These are phyloP conservation scores for Caloboletus firmus DNA, from an alignment of 1,284 basidiomycete genomes.

Conservation along the genomic window DNA sequence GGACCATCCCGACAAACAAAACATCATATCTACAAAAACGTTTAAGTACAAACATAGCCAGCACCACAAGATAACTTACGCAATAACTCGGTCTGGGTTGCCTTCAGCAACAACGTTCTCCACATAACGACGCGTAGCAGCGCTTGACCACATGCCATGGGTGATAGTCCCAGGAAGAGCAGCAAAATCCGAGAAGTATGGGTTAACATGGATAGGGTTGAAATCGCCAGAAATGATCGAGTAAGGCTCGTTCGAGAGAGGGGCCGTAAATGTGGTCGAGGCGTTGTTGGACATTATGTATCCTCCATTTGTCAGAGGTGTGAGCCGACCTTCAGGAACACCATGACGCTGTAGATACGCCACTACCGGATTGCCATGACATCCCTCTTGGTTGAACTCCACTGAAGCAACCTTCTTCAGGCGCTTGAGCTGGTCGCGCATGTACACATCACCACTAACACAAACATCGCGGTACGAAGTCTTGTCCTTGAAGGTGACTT, in stretches of 20 bases:
- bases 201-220: slow-evolving; percentile 98
- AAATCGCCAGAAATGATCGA: slow-evolving; percentile 96
- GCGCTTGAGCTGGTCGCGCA: slow-evolving; percentile 83
- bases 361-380: slow-evolving; percentile 90
- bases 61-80: slow-evolving; percentile 49
- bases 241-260: slow-evolving; percentile 92
- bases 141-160: slow-evolving; percentile 96
- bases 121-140: slow-evolving; percentile 90
- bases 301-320: slow-evolving; percentile 81
- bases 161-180: slow-evolving; percentile 95
- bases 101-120: slow-evolving; percentile 95
- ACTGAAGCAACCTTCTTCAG: slow-evolving; percentile 87
- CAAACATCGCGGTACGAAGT: slow-evolving; percentile 79
- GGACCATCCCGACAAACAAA: slow-evolving; percentile 93
- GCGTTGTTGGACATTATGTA: slow-evolving; percentile 73
- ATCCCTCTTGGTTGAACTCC: slow-evolving; percentile 84
- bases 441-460: slow-evolving; percentile 83
- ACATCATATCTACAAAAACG: slow-evolving; percentile 72
- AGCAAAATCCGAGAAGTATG: slow-evolving; percentile 95
- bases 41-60: slow-evolving; percentile 7
- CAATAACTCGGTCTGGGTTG: slow-evolving; percentile 84
- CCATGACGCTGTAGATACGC: slow-evolving; percentile 94
- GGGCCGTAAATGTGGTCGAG: slow-evolving; percentile 68
- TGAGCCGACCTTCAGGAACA: slow-evolving; percentile 70
- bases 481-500: slow-evolving; percentile 91